These are phyloP conservation scores for Biancaea sappan DNA, from an alignment of 306 rosid genomes.

Conservation along the genomic window DNA sequence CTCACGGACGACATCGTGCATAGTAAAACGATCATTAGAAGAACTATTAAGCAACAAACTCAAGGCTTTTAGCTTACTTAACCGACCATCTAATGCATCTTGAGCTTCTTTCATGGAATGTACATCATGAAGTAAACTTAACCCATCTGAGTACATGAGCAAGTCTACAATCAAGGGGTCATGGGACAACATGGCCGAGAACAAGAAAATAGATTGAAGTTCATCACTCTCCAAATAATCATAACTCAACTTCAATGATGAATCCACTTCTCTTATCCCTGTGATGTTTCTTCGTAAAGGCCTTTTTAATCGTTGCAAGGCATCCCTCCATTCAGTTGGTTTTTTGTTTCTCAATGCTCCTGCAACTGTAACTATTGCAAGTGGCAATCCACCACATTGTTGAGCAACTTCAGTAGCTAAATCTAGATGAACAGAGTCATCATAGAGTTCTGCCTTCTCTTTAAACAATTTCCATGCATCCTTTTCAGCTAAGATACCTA, in stretches of 20 bases:
- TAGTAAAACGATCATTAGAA: neutral
- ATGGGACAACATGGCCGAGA: neutral
- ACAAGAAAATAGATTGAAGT: neutral
- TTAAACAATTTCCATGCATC: neutral
- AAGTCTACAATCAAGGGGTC: neutral
- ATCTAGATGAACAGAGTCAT: neutral
- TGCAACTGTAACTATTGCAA: slow-evolving; percentile 11
- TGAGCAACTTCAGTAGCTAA: neutral
- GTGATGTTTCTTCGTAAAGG: neutral
- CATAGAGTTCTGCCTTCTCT: neutral
- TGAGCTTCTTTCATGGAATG: neutral
- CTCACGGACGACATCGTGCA: slow-evolving; percentile 40
- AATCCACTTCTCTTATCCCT: neutral
- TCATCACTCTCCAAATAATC: neutral
- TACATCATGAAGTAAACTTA: neutral
- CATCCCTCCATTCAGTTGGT: neutral
- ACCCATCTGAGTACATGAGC: neutral
- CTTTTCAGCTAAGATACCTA: neutral
- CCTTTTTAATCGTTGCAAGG: neutral
- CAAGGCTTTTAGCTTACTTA: slow-evolving; percentile 17
- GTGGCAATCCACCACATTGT: neutral
- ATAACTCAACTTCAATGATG: neutral
- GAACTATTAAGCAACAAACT: neutral
- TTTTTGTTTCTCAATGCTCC: slow-evolving; percentile 7
- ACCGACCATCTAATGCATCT: neutral